Conservation (phyloP, 78 protist genomes). For the Dictyostelium intermedium region DNA sequence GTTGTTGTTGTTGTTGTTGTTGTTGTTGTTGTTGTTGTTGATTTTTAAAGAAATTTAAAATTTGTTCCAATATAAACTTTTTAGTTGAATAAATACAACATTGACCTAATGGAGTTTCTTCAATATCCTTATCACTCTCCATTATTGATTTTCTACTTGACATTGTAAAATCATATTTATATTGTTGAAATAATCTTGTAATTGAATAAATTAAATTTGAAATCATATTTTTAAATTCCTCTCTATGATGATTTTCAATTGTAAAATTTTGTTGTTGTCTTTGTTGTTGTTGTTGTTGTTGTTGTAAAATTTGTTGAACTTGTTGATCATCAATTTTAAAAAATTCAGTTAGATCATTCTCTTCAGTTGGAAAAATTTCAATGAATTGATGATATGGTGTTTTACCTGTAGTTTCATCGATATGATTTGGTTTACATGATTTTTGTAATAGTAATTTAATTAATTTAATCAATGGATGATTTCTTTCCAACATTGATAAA, state of each 20-base stretch:
- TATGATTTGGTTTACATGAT: conserved; percentile 9
- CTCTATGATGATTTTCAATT: background rate
- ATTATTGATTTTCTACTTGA: background rate
- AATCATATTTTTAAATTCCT: background rate
- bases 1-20: background rate
- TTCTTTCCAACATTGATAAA: background rate
- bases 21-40: background rate
- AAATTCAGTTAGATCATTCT: background rate
- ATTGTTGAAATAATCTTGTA: background rate
- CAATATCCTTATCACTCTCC: background rate
- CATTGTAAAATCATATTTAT: background rate
- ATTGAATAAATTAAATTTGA: background rate
- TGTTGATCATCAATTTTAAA: background rate
- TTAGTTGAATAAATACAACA: conserved; percentile 25
- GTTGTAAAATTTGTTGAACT: background rate
- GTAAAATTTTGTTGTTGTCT: background rate
- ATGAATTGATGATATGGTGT: conserved; percentile 34
- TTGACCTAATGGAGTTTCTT: conserved; percentile 26
- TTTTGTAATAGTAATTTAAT: background rate
- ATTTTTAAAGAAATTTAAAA: background rate
- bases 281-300: background rate
- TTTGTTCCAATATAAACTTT: background rate
- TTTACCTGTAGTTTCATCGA: conserved; percentile 48
- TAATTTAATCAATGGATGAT: conserved; percentile 25
- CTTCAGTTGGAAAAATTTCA: background rate